A percentile compares a stretch with the other conserved stretches of the same genome.
These are phyloP conservation scores for Durio zibethinus DNA, from an alignment of 345 rosid species.

Conservation along the genomic window DNA sequence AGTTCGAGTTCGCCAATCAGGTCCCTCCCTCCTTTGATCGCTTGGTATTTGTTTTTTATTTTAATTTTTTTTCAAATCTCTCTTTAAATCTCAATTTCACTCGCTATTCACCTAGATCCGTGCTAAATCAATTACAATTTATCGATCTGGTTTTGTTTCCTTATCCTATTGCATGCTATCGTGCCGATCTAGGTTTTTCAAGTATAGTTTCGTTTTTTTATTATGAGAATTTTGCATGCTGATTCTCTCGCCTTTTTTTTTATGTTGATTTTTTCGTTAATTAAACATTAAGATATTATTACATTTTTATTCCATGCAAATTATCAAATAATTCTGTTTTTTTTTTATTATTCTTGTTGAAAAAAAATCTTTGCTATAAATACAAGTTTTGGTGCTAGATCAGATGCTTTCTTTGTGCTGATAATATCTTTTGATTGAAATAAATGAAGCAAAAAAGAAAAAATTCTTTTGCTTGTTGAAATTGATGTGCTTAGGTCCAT, in stretches of 20 bases:
- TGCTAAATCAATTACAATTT: neutral
- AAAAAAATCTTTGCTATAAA: neutral
- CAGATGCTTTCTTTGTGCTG: neutral
- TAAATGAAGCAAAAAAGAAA: neutral
- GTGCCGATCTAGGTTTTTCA: constrained; percentile 2
- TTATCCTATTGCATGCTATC: neutral
- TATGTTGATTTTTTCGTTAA: neutral
- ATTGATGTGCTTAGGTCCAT: too few relatives aligned
- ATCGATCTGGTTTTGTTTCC: neutral
- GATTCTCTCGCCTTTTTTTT: neutral
- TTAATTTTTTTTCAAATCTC: neutral
- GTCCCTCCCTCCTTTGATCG: constrained; percentile 20
- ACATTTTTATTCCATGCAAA: neutral
- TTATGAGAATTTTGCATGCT: neutral
- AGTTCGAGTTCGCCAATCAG: constrained; percentile 23
- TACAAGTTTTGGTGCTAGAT: neutral
- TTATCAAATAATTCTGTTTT: neutral
- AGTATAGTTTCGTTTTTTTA: neutral
- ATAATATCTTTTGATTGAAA: neutral
- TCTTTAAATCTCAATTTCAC: neutral
- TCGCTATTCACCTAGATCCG: constrained; percentile 7
- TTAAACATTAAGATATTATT: neutral
- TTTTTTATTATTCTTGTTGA: neutral
- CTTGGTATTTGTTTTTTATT: neutral
- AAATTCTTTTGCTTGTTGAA: neutral